Evolutionary conservation across 352 stramenopile species (phyloP).

Genomic region (Globisporangium paddicum): DNA sequence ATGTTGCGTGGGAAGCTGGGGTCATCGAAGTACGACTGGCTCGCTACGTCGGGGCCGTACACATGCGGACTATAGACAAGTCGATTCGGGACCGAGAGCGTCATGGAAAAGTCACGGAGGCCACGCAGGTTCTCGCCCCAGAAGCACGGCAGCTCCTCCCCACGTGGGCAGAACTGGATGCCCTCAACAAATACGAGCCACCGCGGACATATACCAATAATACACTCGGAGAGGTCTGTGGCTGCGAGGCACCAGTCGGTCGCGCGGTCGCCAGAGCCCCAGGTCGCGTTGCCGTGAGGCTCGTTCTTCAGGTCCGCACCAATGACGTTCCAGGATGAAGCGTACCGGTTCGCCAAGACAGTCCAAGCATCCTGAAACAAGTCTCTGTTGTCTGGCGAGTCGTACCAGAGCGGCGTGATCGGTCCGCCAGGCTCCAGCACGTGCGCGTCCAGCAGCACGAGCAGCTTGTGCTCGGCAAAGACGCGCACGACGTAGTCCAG

Average conservation of each 20-base stretch:
- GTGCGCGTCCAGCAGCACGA: conserved; percentile 48
- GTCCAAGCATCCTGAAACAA: conserved; percentile 30
- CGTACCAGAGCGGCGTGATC: conserved; percentile 48
- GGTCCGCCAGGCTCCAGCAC: conserved; percentile 31
- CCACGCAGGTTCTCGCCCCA: conserved; percentile 50
- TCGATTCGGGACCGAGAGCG: conserved; percentile 28
- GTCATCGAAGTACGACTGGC: conserved; percentile 40
- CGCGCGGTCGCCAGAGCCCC: conserved; percentile 27
- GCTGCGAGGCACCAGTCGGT: conserved; percentile 51
- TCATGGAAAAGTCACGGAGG: conserved; percentile 14
- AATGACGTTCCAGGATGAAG: conserved; percentile 37
- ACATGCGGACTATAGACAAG: conserved; percentile 52
- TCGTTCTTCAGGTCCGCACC: conserved; percentile 58
- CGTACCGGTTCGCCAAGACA: conserved; percentile 30
- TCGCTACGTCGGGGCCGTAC: conserved; percentile 37
- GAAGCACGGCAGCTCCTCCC: conserved; percentile 34
- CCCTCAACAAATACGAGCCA: conserved; percentile 62
- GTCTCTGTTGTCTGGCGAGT: conserved; percentile 16
- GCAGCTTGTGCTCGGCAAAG: conserved; percentile 23
- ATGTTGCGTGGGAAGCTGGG: conserved; percentile 41
- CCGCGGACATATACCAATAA: conserved; percentile 24
- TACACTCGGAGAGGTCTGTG: conserved; percentile 16
- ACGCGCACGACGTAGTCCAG: conserved; percentile 40
- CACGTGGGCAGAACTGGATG: conserved; percentile 26
- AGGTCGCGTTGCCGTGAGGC: conserved; percentile 41